These are phyloP conservation scores for Teunomyces barrocoloradensis DNA, from an alignment of 805 yeast species.

Conservation along the genomic window DNA sequence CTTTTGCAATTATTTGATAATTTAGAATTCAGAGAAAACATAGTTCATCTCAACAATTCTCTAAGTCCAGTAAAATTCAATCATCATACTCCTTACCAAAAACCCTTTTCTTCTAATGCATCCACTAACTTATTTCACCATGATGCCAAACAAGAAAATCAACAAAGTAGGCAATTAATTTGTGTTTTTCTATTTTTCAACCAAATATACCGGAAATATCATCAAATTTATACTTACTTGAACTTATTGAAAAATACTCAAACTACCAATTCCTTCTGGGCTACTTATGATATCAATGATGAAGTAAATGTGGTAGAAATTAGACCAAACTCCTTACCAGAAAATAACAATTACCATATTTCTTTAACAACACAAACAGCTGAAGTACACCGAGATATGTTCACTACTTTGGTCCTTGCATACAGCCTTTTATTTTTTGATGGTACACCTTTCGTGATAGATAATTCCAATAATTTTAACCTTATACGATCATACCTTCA, in stretches of 20 bases:
- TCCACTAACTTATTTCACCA: not conserved
- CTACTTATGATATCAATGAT: not conserved
- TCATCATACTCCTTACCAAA: not conserved
- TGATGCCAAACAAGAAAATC: not conserved
- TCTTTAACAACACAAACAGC: not conserved
- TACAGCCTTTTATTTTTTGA: not conserved
- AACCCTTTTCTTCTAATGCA: not conserved
- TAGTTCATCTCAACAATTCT: not conserved
- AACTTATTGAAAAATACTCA: not conserved
- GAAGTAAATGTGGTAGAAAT: not conserved
- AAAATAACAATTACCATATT: not conserved
- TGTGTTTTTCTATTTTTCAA: not conserved
- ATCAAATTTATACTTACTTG: not conserved
- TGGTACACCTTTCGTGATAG: not conserved
- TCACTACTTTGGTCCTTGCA: not conserved
- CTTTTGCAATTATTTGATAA: not conserved
- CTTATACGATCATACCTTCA: not conserved
- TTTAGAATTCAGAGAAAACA: not conserved
- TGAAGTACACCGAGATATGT: not conserved
- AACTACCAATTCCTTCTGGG: not conserved
- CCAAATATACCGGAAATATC: not conserved
- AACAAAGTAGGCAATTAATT: not conserved
- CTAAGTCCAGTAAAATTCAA: slow-evolving; percentile 1
- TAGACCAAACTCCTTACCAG: not conserved
- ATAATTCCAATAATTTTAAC: not conserved